Evolutionary conservation across 2,329 filamentous ascomycete genomes (phyloP).

Genomic region (Nemania diffusa): DNA sequence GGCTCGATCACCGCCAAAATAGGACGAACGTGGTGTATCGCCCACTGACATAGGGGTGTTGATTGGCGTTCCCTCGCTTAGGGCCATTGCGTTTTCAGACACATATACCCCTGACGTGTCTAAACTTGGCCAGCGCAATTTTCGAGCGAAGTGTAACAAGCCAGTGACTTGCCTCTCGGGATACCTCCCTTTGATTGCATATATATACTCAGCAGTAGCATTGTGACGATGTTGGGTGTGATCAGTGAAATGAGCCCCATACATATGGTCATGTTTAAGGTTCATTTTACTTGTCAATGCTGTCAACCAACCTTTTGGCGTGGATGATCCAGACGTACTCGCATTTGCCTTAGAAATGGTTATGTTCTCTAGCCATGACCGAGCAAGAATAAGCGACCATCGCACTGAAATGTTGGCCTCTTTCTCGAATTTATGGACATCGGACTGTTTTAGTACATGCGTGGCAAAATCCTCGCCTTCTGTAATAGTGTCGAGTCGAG

Average conservation of each 20-base stretch:
- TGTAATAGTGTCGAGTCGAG: slow-evolving; percentile 71
- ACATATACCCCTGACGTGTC: slow-evolving; percentile 62
- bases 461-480: slow-evolving; percentile 67
- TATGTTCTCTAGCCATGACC: slow-evolving; percentile 76
- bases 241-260: slow-evolving; percentile 51
- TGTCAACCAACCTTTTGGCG: slow-evolving; percentile 63
- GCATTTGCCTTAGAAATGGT: slow-evolving; percentile 61
- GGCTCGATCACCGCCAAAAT: slow-evolving; percentile 54
- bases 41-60: slow-evolving; percentile 53
- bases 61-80: slow-evolving; percentile 56
- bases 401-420: slow-evolving; percentile 70
- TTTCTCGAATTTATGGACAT: slow-evolving; percentile 70
- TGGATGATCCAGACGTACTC: slow-evolving; percentile 49
- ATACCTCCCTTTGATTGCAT: slow-evolving; percentile 65
- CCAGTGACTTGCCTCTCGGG: slow-evolving; percentile 69
- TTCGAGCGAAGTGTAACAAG: slow-evolving; percentile 70
- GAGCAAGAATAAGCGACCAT: slow-evolving; percentile 73
- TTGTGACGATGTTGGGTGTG: slow-evolving; percentile 52
- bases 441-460: slow-evolving; percentile 63
- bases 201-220: slow-evolving; percentile 50
- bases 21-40: slow-evolving; percentile 55
- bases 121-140: slow-evolving; percentile 70
- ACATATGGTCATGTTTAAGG: slow-evolving; percentile 52
- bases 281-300: slow-evolving; percentile 66
- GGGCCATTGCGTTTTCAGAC: slow-evolving; percentile 58